Evolutionary conservation across 305 asterid genomes (phyloP), one percentile per base, ranked within the genome.

Genomic region (Fraxinus albicans): DNA sequence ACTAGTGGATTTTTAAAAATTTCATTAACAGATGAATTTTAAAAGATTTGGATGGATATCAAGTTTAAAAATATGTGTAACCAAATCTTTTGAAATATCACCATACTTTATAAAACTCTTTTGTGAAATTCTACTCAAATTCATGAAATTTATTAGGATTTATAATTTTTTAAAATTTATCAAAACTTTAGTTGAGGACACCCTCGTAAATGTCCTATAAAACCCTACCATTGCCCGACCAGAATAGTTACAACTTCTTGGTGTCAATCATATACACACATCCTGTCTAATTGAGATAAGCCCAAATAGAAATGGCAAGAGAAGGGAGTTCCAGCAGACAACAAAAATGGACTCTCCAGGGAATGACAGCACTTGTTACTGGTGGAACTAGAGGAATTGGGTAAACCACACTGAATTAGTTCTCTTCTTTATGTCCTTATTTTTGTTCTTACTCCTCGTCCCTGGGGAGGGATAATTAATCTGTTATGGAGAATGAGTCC

Each of bases 321-420:
- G 85, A 83, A 76, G 83, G 74, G 69, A 81, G 33, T 27, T 15
- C 42, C 76, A 81, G 27, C 77, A 77, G 81, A 76, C 84, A 79
- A 15, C 84, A 86, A 44, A 83, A 86, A 85, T 90, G 94, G 94
- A 80, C 83, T 47, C 94, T 90, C 79, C 77, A 85, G 31, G 92
- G 92, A 77, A 86, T 80, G 92, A 87, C 90, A n/a, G 94, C 94
- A 29, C 92, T 90, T 8, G 94, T 89, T 78, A 89, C 94, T 31
- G 94, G 94, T 34, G 94, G 94, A 36, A 85, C 92, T 74, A 89
- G 77, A 87, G 91, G 92, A 87, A 90, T 89, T 0, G 91, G 92
- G 92, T 89, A 76, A 10, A 4, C 53, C 17, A 40, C 47, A 8
- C 47, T 40, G 47, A 40, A 40, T 40, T 40, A 44, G 4, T 8